These are phyloP conservation scores for Annulohypoxylon truncatum DNA, from an alignment of 2,329 filamentous ascomycete genomes.

Conservation along the genomic window DNA sequence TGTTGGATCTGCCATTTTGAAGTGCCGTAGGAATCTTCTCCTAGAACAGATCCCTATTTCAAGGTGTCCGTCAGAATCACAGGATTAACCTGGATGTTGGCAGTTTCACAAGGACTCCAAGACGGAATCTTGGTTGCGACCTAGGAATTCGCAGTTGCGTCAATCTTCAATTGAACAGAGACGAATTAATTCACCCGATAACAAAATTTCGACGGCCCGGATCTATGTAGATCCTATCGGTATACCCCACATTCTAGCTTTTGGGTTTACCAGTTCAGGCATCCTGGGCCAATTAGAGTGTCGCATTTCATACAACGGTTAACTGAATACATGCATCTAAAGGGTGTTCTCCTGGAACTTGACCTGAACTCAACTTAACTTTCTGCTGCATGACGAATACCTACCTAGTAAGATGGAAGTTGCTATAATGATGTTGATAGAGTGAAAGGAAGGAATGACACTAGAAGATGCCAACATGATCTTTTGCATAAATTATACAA, in stretches of 20 bases:
- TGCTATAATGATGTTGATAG: not conserved
- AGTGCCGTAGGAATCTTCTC: not conserved
- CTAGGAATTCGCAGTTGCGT: not conserved
- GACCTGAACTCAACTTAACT: not conserved
- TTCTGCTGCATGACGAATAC: too few relatives aligned
- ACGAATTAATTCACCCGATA: slow-evolving; percentile 20
- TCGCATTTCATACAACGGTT: not conserved
- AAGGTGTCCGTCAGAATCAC: not conserved
- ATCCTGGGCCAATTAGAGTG: slow-evolving; percentile 22
- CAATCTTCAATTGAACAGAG: slow-evolving; percentile 3
- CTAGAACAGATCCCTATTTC: not conserved
- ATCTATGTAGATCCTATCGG: slow-evolving; percentile 39
- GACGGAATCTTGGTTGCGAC: not conserved
- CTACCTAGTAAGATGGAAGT: not conserved
- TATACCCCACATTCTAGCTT: slow-evolving; percentile 18
- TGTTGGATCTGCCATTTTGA: slow-evolving; percentile 42
- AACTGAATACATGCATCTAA: not conserved
- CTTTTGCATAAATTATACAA: too few relatives aligned
- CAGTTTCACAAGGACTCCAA: not conserved
- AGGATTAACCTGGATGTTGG: not conserved
- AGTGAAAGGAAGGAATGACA: too few relatives aligned
- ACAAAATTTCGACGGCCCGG: slow-evolving; percentile 40
- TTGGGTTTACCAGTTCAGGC: slow-evolving; percentile 23
- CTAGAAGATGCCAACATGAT: too few relatives aligned
- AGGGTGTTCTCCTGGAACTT: not conserved